These are phyloP conservation scores for Dichotomopilus funicola DNA, from an alignment of 2,329 filamentous ascomycete genomes.

Conservation along the genomic window DNA sequence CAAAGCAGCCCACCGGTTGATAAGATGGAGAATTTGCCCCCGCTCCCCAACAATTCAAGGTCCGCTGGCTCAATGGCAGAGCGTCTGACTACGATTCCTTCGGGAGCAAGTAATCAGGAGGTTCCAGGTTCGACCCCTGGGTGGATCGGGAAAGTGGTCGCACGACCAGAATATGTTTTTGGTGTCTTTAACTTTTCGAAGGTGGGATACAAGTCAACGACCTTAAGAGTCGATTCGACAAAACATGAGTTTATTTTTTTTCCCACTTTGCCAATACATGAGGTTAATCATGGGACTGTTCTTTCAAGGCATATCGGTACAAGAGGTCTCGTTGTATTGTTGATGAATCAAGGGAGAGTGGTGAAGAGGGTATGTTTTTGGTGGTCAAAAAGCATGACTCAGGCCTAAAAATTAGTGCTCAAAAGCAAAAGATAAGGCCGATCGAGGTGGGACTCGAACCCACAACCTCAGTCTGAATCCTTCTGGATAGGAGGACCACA, in stretches of 20 bases:
- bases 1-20: too few relatives aligned
- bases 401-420: not conserved
- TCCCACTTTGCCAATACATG: too few relatives aligned
- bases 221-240: too few relatives aligned
- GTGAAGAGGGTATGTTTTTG: too few relatives aligned
- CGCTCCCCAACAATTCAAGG: not conserved
- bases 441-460: conserved; percentile 15
- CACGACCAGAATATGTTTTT: not conserved
- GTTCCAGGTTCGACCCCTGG: not conserved
- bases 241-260: too few relatives aligned
- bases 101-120: not conserved
- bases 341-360: too few relatives aligned
- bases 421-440: not conserved
- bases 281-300: too few relatives aligned
- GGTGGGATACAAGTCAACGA: too few relatives aligned
- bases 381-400: too few relatives aligned
- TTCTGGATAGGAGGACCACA: conserved; percentile 12
- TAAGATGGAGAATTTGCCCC: not conserved
- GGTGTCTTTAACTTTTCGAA: too few relatives aligned
- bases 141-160: not conserved
- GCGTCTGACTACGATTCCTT: not conserved
- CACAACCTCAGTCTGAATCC: conserved; percentile 12
- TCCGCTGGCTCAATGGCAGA: not conserved
- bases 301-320: too few relatives aligned
- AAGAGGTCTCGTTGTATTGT: too few relatives aligned